phyloP scores from a whole-genome alignment of 2,329 filamentous ascomycete species.

The Phialocephala subalpina region DNA sequence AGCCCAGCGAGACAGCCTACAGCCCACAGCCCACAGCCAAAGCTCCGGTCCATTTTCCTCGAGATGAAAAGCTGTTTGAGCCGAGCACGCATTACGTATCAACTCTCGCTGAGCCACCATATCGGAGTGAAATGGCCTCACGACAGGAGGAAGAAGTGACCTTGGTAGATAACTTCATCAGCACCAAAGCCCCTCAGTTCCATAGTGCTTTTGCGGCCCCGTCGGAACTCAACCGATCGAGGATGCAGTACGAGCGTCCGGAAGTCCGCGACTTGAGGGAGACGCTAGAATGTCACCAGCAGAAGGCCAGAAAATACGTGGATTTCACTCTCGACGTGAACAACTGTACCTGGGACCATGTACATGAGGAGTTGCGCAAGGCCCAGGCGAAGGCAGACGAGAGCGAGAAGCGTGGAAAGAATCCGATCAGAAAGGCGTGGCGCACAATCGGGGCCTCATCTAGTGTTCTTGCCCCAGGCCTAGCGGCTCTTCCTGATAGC shows the following conservation, averaged over 20 bases:
- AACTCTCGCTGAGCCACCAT: too few relatives aligned
- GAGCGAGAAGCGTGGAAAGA: slow-evolving; percentile 9
- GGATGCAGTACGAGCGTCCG: neutral
- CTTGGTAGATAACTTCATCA: too few relatives aligned
- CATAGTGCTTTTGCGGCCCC: too few relatives aligned
- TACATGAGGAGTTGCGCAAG: neutral
- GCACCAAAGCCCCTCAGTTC: too few relatives aligned
- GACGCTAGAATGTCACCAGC: neutral
- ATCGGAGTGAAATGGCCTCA: too few relatives aligned
- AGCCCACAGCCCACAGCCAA: too few relatives aligned
- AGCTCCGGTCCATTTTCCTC: too few relatives aligned
- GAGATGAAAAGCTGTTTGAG: too few relatives aligned
- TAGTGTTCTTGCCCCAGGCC: neutral
- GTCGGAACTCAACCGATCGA: too few relatives aligned
- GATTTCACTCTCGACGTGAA: neutral
- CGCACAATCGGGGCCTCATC: slow-evolving; percentile 4
- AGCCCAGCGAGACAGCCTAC: too few relatives aligned
- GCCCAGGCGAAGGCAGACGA: neutral
- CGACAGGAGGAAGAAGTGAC: too few relatives aligned
- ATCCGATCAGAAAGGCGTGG: neutral
- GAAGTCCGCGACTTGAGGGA: neutral
- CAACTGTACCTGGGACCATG: slow-evolving; percentile 4
- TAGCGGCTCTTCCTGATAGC: slow-evolving; percentile 11
- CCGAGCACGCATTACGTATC: too few relatives aligned
- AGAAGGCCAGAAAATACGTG: neutral